Evolutionary conservation across 345 rosid species (phyloP).

Genomic region (Eucalyptus sp.): DNA sequence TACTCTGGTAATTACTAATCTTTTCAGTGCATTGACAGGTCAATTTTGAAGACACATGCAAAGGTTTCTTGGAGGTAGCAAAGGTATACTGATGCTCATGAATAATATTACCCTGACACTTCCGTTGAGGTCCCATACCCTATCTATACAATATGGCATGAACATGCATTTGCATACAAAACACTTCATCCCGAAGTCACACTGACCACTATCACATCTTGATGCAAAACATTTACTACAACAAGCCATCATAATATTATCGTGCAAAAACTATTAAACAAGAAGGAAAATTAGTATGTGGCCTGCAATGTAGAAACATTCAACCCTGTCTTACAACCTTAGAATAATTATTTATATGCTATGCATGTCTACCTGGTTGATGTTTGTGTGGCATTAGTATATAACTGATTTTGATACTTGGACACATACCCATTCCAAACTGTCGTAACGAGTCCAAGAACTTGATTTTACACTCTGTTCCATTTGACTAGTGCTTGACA

Average conservation of each 20-base stretch:
- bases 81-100: conserved; percentile 40
- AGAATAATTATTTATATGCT: neutral
- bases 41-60: conserved; percentile 98
- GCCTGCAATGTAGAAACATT: neutral
- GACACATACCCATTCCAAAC: neutral
- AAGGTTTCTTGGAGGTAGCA: conserved; percentile 94
- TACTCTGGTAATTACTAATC: neutral
- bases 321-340: neutral
- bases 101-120: neutral
- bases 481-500: neutral
- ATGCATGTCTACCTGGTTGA: neutral
- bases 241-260: neutral
- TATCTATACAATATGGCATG: neutral
- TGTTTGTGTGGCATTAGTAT: neutral
- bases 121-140: neutral
- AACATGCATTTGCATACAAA: neutral
- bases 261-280: neutral
- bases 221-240: neutral
- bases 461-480: neutral
- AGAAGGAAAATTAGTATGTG: neutral
- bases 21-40: conserved; percentile 30
- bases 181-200: neutral
- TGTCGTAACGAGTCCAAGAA: neutral
- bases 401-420: neutral
- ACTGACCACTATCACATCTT: neutral